Evolutionary conservation across 805 yeast species (phyloP), one percentile per base, ranked within the genome.

Genomic region (Ogataea trehaloabstinens): DNA sequence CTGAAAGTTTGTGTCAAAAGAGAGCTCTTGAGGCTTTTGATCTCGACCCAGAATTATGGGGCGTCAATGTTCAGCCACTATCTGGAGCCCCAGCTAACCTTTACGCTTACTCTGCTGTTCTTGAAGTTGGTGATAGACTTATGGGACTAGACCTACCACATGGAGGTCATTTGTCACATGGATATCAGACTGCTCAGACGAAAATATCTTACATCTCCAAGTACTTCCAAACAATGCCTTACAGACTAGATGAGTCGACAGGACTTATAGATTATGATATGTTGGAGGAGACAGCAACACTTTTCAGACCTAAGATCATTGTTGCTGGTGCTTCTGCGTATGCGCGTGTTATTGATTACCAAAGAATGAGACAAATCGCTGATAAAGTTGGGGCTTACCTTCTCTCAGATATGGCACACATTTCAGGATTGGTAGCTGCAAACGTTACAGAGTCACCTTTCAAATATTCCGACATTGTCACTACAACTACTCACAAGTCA

Each of bases 91-190:
- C 98, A 49, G 98, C 98, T 39, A 91, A 91, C 67, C 74, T 91
- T 63, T 87, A 91, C 55, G 89, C 89, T 24, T 91, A 91, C 67
- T 85, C 89, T 41, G 95, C 97, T 21, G 66, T 91, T 34, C 67
- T 91, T 77, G 83, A 85, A 55, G 88, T 85, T 35, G 93, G 89
- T 50, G 98, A 89, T 58, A 80, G 98, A 64, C 67, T 91, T 50
- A 91, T 91, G 99, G 99, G 99, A 55, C 77, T 91, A 49, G 98
- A 91, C 64, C 77, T 91, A 60, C 98, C 99, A 45, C 97, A 91
- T 58, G 99, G 99, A 56, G 99, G 99, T 51, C 99, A 91, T 65
- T 77, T 91, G 63, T 85, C 95, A 30, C 99, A 91, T 63, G 99
- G 99, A 53, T 91, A 91, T 70, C 96, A 89, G 71, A 86, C 96